Evolutionary conservation across 768 basidiomycete species (phyloP), one percentile per base, ranked within the genome.

Genomic region (Naganishia randhawae): DNA sequence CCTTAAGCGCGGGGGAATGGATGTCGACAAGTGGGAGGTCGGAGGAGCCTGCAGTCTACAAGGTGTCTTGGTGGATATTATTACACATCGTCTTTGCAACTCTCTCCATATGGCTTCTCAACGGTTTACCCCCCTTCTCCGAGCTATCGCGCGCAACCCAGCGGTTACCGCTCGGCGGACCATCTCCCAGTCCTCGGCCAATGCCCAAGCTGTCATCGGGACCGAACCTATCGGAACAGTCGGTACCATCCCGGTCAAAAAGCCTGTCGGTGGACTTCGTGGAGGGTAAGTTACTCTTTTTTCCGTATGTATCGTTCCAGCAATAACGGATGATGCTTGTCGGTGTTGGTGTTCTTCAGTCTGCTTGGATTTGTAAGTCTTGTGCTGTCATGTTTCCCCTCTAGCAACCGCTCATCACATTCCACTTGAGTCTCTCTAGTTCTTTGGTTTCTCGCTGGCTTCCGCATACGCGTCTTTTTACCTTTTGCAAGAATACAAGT

Each of bases 401-500:
- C 13, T 33, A 11, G 6, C 35, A 17, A 48, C 52, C 52, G 66
- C 66, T 67, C 14, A 67, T 32, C 33, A 32, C 35, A 2, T 17
- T 9, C 6, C 35, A 3, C 19, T 29, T 29, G 9, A 39, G 33
- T 16, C 63, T 19, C 22, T 55, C 14, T 51, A 79, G 78, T 78
- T 96, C 39, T 86, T 93, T 72, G 93, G 92, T 1, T 94, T 95
- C 82, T 92, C 92, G 6, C 80, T 93, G 39, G 91, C 92, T 1
- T 91, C 92, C 0, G 88, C 89, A 0, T 85, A 87, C 73, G 90
- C 91, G 48, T 88, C 91, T 31, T 95, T 92, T 78, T 86, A 90
- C 77, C 83, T 96, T 22, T 81, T 94, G 53, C 91, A 95, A 71
- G 93, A 95, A 81, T 92, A 93, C 80, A 90, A 91, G 80, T 82